Evolutionary conservation across 2,329 filamentous ascomycete genomes (phyloP), one percentile per base, ranked within the genome.

Genomic region (Periconia macrospinosa): DNA sequence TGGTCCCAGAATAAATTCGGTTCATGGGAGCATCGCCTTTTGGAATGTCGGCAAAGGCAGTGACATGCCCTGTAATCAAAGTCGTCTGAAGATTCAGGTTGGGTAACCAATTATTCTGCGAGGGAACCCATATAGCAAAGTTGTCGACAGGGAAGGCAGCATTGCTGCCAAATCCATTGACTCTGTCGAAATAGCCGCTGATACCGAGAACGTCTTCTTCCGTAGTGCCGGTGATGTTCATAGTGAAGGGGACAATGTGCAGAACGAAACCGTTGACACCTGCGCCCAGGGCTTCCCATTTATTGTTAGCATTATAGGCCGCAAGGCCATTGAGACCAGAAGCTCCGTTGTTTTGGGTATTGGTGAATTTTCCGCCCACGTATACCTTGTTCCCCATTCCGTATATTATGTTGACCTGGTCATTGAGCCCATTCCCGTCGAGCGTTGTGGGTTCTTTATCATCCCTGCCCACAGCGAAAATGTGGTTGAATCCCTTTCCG

Each of bases 61-160:
- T 89, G 44, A 99, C 80, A 52, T 86, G 78, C 37, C 94, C 95
- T 53, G 82, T 81, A 63, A 95, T 83, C 7, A 83, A 80, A 50
- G 90, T 86, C 30, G 86, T 81, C 8, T 83, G 76, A 7, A 84
- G 78, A 11, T 74, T 65, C 17, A 97, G 76, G 61, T 95, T 94
- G 68, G 91, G 86, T 15, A 99, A 80, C 94, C 94, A 99, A 69
- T 94, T 94, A 53, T 81, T 82, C 57, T 83, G 81, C 3, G 92
- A 95, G 2, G 90, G 90, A 8, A 97, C 88, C 94, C 94, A 99
- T 37, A 97, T 81, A 14, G 91, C 93, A 66, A 99, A 91, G 2
- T 92, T 92, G 47, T 85, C 75, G 0, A 86, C 89, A 9, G 82
- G 66, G 27, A 87, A 80, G 10, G 85, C 82, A 7, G 80, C 72